Evolutionary conservation across 805 yeast genomes (phyloP), one percentile per base, ranked within the genome.

Genomic region (Myxozyma monticola): DNA sequence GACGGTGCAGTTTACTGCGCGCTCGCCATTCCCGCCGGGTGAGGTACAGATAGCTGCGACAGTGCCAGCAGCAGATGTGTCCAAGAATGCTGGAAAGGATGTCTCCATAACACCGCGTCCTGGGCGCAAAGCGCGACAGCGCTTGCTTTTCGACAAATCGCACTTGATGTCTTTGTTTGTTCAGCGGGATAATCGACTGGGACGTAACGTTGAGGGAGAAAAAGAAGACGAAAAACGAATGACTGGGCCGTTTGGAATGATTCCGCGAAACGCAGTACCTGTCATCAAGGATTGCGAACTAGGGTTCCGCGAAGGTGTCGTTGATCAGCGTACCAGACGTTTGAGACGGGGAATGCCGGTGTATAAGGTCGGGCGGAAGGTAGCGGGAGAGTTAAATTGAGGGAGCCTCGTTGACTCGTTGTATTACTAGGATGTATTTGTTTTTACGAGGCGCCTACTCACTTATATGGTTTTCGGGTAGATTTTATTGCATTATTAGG

Each of bases 281-380:
- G 56, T 53, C 2, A 8, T 53, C 10, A 51, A 45, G 22, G 57
- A 53, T 28, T 37, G 33, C 22, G 28, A 34, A 2, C 42, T 53
- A 4, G 57, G 45, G n/a, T 53, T 53, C 36, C 44, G 57, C 9
- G 57, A 53, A 18, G 57, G 57, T 3, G 39, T 26, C 12, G 46
- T 50, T 25, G 56, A 51, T 18, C 46, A 53, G 14, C 41, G 52
- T 14, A 37, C 54, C 17, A 37, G 48, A 12, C 40, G 52, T 17
- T 37, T 51, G 21, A 49, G 51, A 18, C 48, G 55, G 2, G 51
- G 55, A 5, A 31, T 42, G 33, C 48, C 39, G 15, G 54, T 44
- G 9, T 49, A 35, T 25, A 51, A 51, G 36, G 51, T 53, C 12
- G 57, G 57, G n/a, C 42, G 56, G 14, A 53, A 53, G 3, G 57